These are phyloP conservation scores for Candida glucosophila DNA, from an alignment of 1,139 yeast genomes.

Conservation along the genomic window DNA sequence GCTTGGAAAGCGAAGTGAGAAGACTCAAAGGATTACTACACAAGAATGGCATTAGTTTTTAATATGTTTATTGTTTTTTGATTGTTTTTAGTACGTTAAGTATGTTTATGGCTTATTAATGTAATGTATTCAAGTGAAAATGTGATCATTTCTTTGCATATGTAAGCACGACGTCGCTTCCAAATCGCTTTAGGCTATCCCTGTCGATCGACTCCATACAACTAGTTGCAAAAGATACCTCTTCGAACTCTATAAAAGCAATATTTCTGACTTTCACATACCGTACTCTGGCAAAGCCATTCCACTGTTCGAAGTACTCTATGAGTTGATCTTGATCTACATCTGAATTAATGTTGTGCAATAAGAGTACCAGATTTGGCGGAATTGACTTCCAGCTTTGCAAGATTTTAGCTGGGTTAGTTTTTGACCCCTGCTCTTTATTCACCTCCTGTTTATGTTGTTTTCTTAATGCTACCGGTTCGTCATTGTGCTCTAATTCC, in stretches of 20 bases:
- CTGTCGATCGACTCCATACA: conserved; percentile 12
- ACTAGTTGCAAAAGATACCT: conserved; percentile 25
- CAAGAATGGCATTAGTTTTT: conserved; percentile 16
- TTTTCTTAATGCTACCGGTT: conserved; percentile 10
- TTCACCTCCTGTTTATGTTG: conserved; percentile 5
- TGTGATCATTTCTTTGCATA: conserved; percentile 24
- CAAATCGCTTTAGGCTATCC: conserved; percentile 12
- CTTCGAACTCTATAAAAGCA: conserved; percentile 74
- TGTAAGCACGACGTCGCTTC: conserved; percentile 17
- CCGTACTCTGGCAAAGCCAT: conserved; percentile 61
- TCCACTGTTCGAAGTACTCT: conserved; percentile 35
- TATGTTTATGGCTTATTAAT: too few species aligned
- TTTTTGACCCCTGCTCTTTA: conserved; percentile 7
- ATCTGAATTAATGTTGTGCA: conserved; percentile 42
- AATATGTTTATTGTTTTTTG: conserved; percentile 5
- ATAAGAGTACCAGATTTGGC: conserved; percentile 62
- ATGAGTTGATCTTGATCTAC: conserved; percentile 35
- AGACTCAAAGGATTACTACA: conserved; percentile 44
- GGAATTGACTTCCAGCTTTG: conserved; percentile 36
- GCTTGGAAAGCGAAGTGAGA: conserved; percentile 49
- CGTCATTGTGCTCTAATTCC: conserved; percentile 8
- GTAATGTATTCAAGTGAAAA: too few species aligned
- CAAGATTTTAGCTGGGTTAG: conserved; percentile 7
- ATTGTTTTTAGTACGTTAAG: too few species aligned
- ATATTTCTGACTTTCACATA: conserved; percentile 59